Evolutionary conservation across 2,329 filamentous ascomycete genomes (phyloP).

Genomic region (Ophiosphaerella narmari): DNA sequence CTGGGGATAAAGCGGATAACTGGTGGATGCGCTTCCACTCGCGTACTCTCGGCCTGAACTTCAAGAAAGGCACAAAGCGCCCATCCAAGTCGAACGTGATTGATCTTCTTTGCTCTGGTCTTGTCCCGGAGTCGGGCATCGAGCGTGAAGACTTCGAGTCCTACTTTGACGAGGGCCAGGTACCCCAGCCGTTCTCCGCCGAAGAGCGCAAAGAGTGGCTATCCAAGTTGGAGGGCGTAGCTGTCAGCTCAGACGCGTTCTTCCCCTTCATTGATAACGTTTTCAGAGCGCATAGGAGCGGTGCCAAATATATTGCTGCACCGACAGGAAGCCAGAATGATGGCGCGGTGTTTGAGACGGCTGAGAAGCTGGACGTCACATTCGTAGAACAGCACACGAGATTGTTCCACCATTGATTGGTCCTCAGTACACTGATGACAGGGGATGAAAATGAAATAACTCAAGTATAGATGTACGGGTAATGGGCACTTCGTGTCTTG

Average conservation of each 20-base stretch:
- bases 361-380: slow-evolving; percentile 87
- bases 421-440: neutral
- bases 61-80: slow-evolving; percentile 97
- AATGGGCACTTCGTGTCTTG: neutral
- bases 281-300: slow-evolving; percentile 85
- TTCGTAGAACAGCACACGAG: slow-evolving; percentile 95
- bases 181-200: slow-evolving; percentile 78
- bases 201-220: slow-evolving; percentile 89
- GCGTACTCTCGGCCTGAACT: slow-evolving; percentile 83
- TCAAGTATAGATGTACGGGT: slow-evolving; percentile 2
- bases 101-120: slow-evolving; percentile 88
- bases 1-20: slow-evolving; percentile 97
- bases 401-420: slow-evolving; percentile 85
- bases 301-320: slow-evolving; percentile 94
- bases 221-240: slow-evolving; percentile 77
- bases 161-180: slow-evolving; percentile 76
- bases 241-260: slow-evolving; percentile 92
- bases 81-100: slow-evolving; percentile 98
- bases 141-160: slow-evolving; percentile 87
- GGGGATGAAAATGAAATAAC: slow-evolving; percentile 3
- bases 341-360: slow-evolving; percentile 79
- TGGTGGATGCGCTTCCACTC: slow-evolving; percentile 99
- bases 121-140: slow-evolving; percentile 79
- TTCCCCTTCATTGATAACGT: slow-evolving; percentile 99
- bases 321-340: slow-evolving; percentile 91